Evolutionary conservation across 202 grass and related monocot species (phyloP).

Genomic region (Bolboschoenoplectus hybrid): DNA sequence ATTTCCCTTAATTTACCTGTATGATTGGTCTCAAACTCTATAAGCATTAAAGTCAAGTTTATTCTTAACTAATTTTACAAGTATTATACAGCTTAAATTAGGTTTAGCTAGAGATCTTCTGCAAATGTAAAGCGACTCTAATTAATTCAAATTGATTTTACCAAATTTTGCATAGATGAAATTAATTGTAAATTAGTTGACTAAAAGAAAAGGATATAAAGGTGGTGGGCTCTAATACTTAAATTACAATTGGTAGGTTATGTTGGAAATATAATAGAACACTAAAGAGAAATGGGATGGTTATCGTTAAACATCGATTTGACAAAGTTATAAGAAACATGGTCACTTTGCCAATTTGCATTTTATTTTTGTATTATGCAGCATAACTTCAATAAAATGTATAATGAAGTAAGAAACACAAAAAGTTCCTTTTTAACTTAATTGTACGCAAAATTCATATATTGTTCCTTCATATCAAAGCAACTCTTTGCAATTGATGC

Average conservation of each 20-base stretch:
- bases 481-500: background rate
- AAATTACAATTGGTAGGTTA: background rate
- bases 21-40: background rate
- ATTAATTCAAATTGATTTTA: background rate
- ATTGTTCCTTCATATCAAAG: background rate
- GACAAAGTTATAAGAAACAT: background rate
- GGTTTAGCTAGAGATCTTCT: background rate
- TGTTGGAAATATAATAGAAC: no score
- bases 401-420: conserved; percentile 1
- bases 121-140: background rate
- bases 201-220: background rate
- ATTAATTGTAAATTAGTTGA: background rate
- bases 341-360: background rate
- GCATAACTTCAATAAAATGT: background rate
- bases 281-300: background rate
- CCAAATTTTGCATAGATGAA: background rate
- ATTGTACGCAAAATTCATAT: background rate
- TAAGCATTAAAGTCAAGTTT: background rate
- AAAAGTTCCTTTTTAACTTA: background rate
- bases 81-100: background rate
- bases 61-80: background rate
- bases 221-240: background rate
- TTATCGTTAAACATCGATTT: background rate
- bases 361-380: background rate
- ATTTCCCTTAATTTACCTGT: background rate